Evolutionary conservation across 208 protist species (phyloP), one percentile per base, ranked within the genome.

Genomic region (Trypanosoma grayi): DNA sequence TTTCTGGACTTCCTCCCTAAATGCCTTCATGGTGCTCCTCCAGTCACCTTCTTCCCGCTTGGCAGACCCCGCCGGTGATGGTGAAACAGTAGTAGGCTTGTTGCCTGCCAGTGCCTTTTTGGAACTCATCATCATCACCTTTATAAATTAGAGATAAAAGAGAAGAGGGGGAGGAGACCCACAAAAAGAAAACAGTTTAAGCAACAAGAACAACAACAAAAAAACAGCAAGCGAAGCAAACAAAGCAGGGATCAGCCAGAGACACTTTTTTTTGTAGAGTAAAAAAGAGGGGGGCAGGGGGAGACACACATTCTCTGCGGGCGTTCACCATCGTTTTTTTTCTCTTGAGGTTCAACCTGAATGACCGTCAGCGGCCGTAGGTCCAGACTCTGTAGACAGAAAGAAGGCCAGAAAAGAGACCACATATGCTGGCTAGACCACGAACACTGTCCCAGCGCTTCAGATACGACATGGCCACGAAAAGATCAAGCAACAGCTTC

Each of bases 361-460:
- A 43, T 37, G n/a, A 40, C 10, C 7, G 14, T 69, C 75, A 95
- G 22, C 89, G 80, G 8, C 89, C 89, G 64, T 95, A 95, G 4
- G 89, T 93, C 89, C 89, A 95, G 8, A 95, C 89, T 34, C 89
- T 79, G 53, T 95, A 95, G n/a, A 95, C 75, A 0, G 89, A 95
- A 34, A 85, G 85, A 47, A 95, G 66, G 0, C 85, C 89, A 34
- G 89, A 95, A 34, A 89, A 76, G 20, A 95, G 72, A 50, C 89
- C 89, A 5, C 81, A 83, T 14, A 86, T 60, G 55, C 84, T 93
- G n/a, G 90, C 76, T 2, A 76, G 56, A 0, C 83, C 83, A 55
- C 88, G 79, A 22, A 79, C 62, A 28, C 61, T 59, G 39, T 86
- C 83, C 83, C 83, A 95, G 2, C 52, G 54, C 13, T 67, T 61